These are phyloP conservation scores for Penicillium aurantiogriseum DNA, from an alignment of 2,329 filamentous ascomycete species.

Conservation along the genomic window DNA sequence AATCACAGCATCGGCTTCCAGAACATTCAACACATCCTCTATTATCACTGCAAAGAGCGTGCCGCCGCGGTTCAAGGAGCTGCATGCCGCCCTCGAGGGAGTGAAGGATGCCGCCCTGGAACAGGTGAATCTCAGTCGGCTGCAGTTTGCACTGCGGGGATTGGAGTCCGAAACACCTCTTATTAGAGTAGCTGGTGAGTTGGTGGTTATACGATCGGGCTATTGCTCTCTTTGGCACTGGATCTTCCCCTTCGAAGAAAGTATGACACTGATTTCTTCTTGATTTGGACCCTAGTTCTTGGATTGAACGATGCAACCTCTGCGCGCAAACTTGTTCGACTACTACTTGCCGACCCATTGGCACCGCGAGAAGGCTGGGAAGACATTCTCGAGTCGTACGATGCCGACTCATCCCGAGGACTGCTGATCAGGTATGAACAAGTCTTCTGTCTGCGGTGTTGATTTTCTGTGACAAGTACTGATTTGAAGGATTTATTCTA, in stretches of 20 bases:
- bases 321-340: slow-evolving; percentile 61
- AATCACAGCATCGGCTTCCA: slow-evolving; percentile 9
- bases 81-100: slow-evolving; percentile 55
- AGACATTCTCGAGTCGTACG: slow-evolving; percentile 52
- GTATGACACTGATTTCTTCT: background rate
- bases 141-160: slow-evolving; percentile 60
- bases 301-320: slow-evolving; percentile 50
- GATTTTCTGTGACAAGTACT: background rate
- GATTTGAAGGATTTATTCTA: background rate
- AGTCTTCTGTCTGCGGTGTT: background rate
- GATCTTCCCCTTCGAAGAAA: background rate
- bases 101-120: slow-evolving; percentile 54
- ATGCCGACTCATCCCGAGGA: slow-evolving; percentile 53
- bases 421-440: slow-evolving; percentile 60
- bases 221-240: background rate
- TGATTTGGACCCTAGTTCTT: slow-evolving; percentile 42
- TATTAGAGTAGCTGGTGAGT: slow-evolving; percentile 55
- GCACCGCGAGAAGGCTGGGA: slow-evolving; percentile 66
- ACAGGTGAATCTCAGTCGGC: slow-evolving; percentile 58
- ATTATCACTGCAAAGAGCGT: slow-evolving; percentile 56
- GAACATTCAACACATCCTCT: slow-evolving; percentile 50
- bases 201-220: background rate
- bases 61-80: slow-evolving; percentile 51
- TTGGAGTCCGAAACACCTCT: slow-evolving; percentile 55
- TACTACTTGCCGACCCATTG: slow-evolving; percentile 70